phyloP scores from a whole-genome alignment of 495 filamentous ascomycete genomes.

The Tuber umbilicatum region DNA sequence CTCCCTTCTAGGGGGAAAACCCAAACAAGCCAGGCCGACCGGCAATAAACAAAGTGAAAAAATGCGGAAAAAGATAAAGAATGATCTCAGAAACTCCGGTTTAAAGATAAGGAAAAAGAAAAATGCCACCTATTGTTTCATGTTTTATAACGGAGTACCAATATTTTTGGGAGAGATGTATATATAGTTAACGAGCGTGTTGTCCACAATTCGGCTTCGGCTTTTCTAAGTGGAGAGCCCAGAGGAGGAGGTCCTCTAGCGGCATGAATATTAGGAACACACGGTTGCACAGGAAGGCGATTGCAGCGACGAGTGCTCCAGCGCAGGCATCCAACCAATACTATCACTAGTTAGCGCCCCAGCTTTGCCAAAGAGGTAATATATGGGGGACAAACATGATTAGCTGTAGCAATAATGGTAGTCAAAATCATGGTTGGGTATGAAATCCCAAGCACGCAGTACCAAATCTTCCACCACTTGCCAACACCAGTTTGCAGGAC shows the following conservation, averaged over 20 bases:
- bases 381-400: slow-evolving; percentile 50
- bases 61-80: background rate
- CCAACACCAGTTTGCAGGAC: slow-evolving; percentile 12
- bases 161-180: background rate
- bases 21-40: background rate
- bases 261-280: slow-evolving; percentile 56
- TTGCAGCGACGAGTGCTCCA: slow-evolving; percentile 53
- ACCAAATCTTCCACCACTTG: slow-evolving; percentile 46
- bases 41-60: background rate
- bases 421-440: slow-evolving; percentile 61
- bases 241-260: slow-evolving; percentile 61
- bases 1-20: background rate
- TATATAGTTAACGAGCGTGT: background rate
- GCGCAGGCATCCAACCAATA: slow-evolving; percentile 62
- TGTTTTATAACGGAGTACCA: background rate
- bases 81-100: background rate
- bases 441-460: slow-evolving; percentile 53
- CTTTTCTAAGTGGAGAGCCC: slow-evolving; percentile 57
- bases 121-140: slow-evolving; percentile 5
- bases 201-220: slow-evolving; percentile 43
- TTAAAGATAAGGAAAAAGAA: slow-evolving; percentile 4
- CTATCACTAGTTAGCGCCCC: slow-evolving; percentile 14
- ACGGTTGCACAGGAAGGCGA: slow-evolving; percentile 56
- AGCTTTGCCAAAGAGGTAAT: background rate
- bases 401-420: slow-evolving; percentile 66